phyloP scores from a whole-genome alignment of 2,329 filamentous ascomycete genomes.

The Penicillium sp. region DNA sequence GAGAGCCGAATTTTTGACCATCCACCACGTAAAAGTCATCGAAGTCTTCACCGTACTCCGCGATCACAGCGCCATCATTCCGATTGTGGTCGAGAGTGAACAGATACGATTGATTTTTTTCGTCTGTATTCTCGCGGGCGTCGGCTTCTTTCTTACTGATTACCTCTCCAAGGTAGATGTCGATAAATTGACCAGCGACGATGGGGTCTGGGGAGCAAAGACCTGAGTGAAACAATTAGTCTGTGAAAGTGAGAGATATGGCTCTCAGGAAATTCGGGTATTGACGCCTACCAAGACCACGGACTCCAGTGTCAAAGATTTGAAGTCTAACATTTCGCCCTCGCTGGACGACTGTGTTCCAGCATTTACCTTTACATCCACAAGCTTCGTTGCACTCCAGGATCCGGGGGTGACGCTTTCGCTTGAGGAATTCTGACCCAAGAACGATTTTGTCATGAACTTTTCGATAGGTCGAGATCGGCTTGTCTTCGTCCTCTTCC shows the following conservation, averaged over 20 bases:
- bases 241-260: neutral
- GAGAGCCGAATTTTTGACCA: conserved; percentile 41
- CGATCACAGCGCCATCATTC: conserved; percentile 17
- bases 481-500: conserved; percentile 29
- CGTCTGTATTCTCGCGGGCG: conserved; percentile 35
- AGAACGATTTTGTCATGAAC: conserved; percentile 25
- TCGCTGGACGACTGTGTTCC: conserved; percentile 43
- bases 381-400: conserved; percentile 43
- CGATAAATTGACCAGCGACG: conserved; percentile 45
- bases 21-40: conserved; percentile 42
- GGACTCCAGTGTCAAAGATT: conserved; percentile 42
- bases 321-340: conserved; percentile 41
- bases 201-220: conserved; percentile 41
- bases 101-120: conserved; percentile 40
- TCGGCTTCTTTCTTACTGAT: conserved; percentile 38
- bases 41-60: conserved; percentile 16
- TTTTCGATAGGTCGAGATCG: conserved; percentile 32
- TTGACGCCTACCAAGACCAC: conserved; percentile 40
- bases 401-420: conserved; percentile 33
- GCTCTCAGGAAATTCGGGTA: neutral
- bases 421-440: conserved; percentile 29
- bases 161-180: conserved; percentile 46
- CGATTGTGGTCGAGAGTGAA: conserved; percentile 39
- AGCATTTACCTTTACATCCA: conserved; percentile 35
- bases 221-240: conserved; percentile 26